These are phyloP conservation scores for Neonectria magnoliae DNA, from an alignment of 2,329 filamentous ascomycete species.

Conservation along the genomic window DNA sequence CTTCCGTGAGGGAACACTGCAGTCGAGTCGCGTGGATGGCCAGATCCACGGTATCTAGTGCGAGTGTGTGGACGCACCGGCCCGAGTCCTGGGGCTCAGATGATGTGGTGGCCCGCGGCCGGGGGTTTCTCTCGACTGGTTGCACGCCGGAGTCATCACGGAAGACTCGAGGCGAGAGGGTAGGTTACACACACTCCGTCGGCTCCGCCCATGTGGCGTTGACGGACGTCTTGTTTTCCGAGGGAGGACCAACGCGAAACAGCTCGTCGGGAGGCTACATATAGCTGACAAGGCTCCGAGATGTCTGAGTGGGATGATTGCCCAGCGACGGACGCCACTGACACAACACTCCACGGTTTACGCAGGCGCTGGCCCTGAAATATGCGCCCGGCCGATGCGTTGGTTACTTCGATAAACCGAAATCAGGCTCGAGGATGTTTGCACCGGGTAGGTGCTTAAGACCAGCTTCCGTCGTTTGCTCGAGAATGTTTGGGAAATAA, in stretches of 20 bases:
- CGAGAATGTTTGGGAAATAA: background rate
- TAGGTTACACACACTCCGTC: background rate
- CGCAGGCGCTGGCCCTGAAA: background rate
- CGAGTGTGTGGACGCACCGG: conserved; percentile 3
- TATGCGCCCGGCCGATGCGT: background rate
- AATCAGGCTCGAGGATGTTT: conserved; percentile 4
- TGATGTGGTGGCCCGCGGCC: conserved; percentile 1
- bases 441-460: background rate
- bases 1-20: conserved; percentile 23
- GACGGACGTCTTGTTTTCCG: conserved; percentile 5
- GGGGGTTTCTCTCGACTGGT: conserved; percentile 1
- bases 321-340: background rate
- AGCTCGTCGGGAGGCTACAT: background rate
- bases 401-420: background rate
- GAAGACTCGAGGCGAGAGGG: conserved; percentile 4
- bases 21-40: conserved; percentile 28
- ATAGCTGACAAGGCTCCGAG: background rate
- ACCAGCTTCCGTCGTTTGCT: background rate
- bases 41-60: conserved; percentile 27
- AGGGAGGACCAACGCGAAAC: background rate
- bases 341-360: background rate
- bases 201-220: background rate
- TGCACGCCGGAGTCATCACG: conserved; percentile 26
- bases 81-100: conserved; percentile 18
- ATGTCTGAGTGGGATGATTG: background rate